phyloP scores from a whole-genome alignment of 2,329 filamentous ascomycete genomes.

The Pestalotiopsis fici region DNA sequence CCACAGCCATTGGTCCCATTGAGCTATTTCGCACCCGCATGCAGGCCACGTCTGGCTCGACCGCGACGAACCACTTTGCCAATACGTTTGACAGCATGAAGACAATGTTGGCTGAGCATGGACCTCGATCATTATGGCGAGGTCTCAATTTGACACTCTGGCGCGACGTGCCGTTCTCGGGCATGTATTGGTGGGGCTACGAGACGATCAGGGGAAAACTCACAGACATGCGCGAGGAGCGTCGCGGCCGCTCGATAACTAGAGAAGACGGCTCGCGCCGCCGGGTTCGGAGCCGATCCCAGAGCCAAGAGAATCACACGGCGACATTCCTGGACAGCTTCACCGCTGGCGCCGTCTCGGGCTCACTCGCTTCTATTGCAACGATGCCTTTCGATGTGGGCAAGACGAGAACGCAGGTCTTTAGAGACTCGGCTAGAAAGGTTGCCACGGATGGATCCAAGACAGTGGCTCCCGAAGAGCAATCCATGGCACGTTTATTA shows the following conservation, averaged over 20 bases:
- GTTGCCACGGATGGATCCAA: constrained; percentile 25
- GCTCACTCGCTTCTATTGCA: constrained; percentile 80
- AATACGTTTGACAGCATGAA: constrained; percentile 76
- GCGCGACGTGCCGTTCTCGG: constrained; percentile 96
- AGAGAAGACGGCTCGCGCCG: constrained; percentile 35
- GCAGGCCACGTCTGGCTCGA: constrained; percentile 69
- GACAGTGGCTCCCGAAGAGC: constrained; percentile 65
- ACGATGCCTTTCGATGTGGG: constrained; percentile 98
- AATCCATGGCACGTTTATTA: constrained; percentile 80
- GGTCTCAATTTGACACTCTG: constrained; percentile 89
- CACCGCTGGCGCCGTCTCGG: constrained; percentile 79
- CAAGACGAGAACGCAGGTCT: constrained; percentile 91
- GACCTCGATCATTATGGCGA: constrained; percentile 84
- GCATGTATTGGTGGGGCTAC: constrained; percentile 98
- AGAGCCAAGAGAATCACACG: constrained; percentile 69
- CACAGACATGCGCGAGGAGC: constrained; percentile 65
- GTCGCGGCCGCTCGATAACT: constrained; percentile 41
- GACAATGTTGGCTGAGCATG: constrained; percentile 76
- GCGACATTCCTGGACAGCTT: constrained; percentile 89
- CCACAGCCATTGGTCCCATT: constrained; percentile 82
- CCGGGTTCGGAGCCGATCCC: constrained; percentile 52
- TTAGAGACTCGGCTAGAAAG: constrained; percentile 52
- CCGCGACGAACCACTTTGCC: constrained; percentile 69
- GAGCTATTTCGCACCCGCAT: constrained; percentile 93
- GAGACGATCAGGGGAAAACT: constrained; percentile 76